Base-by-base conservation (phyloP, 441 rosid genomes). In the Populus hybrid region DNA sequence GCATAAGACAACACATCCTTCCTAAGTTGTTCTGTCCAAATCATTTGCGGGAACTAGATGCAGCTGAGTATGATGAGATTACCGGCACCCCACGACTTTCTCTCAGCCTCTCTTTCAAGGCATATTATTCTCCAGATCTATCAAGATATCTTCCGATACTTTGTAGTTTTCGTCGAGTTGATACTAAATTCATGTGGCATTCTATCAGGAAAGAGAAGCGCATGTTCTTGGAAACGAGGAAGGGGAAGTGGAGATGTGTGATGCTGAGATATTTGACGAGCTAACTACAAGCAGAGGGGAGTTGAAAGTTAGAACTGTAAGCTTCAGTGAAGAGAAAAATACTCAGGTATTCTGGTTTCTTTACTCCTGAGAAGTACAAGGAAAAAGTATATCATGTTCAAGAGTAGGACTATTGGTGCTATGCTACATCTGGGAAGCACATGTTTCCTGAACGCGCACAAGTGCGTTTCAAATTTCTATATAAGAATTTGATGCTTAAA, bases 211-310 rank as follows among this genome's bases (percentile, higher is more conserved):
- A 59, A 71, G 45, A 65, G 80, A 81, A 74, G 36, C 29, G 20
- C 23, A 10, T 28, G 75, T 67, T 65, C 14, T 8, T 14, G 78
- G 67, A 42, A 78, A 77, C 7, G 82, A 80, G 33, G 89, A 82
- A 2, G 79, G 74, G 11, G 82, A 68, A 20, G 38, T 68, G 14
- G 87, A 76, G 69, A 73, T 80, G 21, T 65, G 76, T 6, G 93
- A 88, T 77, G 87, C 88, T 5, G 97, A 92, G 85, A 83, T 89
- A 77, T 63, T 92, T 76, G 94, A 89, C 63, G 91, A 91, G 86
- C 78, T 89, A 73, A 92, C 92, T 8, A 92, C 94, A 40, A 84
- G 88, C 76, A 85, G 92, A 86, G 97, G 94, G 31, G 93, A 90
- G 83, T 33, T 91, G 14, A 92, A 89, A 76, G 83, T 83, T 72